Conservation (phyloP, 495 filamentous ascomycete genomes). For the Lasiosphaeria ovina region DNA sequence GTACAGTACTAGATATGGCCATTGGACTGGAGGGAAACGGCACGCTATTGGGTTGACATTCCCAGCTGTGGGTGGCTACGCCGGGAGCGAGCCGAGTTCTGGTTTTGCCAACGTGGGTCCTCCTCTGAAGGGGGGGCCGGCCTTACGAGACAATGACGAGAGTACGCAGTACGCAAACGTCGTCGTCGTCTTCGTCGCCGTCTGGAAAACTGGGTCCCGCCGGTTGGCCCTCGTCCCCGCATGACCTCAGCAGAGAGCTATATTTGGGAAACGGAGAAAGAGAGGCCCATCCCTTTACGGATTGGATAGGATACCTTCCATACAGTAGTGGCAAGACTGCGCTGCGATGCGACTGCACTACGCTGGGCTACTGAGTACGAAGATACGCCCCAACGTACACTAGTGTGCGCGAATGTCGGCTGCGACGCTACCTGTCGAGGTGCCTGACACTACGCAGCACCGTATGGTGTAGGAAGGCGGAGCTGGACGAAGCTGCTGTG, state of each 20-base stretch:
- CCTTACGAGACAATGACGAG: not conserved
- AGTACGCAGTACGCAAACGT: not conserved
- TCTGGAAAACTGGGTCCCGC: not conserved
- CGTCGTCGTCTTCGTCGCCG: not conserved
- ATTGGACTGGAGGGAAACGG: no score
- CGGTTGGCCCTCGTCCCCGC: not conserved
- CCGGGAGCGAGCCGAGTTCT: no score
- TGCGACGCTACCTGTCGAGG: not conserved
- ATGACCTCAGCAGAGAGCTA: slow-evolving; percentile 13
- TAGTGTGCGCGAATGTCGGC: no score
- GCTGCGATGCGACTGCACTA: not conserved
- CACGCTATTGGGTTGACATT: no score
- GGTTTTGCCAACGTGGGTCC: not conserved
- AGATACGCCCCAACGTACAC: no score
- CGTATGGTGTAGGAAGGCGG: no score
- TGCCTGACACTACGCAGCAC: not conserved
- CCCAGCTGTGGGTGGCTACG: no score
- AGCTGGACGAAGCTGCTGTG: no score
- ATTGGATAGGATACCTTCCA: not conserved
- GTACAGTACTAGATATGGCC: no score
- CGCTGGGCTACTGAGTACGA: no score
- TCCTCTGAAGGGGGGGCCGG: not conserved
- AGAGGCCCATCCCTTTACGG: not conserved
- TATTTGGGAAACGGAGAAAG: slow-evolving; percentile 7
- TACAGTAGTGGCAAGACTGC: not conserved